Conservation (phyloP, 805 yeast genomes). For the Spathaspora sp. region DNA sequence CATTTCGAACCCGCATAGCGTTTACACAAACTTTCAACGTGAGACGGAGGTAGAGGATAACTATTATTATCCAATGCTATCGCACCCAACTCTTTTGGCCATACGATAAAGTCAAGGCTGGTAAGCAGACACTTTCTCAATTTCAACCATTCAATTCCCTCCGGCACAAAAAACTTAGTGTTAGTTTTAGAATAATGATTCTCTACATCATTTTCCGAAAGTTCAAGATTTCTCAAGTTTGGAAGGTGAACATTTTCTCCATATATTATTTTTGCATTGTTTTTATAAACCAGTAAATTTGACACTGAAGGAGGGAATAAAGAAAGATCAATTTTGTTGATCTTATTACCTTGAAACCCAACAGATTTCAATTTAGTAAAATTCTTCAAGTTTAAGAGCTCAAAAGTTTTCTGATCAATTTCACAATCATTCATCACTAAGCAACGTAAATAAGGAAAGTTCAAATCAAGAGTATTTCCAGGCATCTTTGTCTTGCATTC, state of each 20-base stretch:
- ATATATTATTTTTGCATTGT: neutral
- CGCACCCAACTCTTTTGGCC: neutral
- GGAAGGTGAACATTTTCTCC: neutral
- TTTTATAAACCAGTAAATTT: neutral
- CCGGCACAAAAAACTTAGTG: neutral
- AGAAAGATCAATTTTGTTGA: neutral
- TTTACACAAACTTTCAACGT: neutral
- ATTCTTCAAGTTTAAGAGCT: neutral
- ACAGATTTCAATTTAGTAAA: neutral
- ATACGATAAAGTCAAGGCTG: neutral
- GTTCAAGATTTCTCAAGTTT: neutral
- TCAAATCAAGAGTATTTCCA: neutral
- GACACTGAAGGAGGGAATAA: neutral
- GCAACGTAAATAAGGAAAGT: neutral
- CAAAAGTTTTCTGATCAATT: neutral
- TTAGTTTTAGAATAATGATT: neutral
- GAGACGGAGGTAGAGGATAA: neutral
- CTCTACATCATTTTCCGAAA: neutral
- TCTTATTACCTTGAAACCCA: neutral
- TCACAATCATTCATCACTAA: neutral
- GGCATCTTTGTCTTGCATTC: neutral
- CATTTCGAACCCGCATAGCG: neutral
- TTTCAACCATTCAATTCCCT: neutral
- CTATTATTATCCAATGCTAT: neutral
- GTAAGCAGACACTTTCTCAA: neutral